Evolutionary conservation across 352 stramenopile genomes (phyloP), one percentile per base, ranked within the genome.

Genomic region (Aphanomyces invadans): DNA sequence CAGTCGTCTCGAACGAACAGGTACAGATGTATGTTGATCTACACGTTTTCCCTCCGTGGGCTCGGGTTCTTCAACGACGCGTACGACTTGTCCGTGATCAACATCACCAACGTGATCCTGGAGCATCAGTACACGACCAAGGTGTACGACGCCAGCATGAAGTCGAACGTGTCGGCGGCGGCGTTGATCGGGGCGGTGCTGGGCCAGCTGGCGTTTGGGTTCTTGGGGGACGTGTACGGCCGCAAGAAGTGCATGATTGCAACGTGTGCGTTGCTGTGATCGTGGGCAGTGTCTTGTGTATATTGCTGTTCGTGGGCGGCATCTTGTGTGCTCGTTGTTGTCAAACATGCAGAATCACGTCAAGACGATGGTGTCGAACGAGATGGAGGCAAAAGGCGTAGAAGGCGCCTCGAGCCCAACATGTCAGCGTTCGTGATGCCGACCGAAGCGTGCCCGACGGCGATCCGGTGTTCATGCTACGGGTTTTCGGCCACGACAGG

Each of bases 371-470:
- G 54, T 62, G 33, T 23, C 12, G 4, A 62, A 5, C 54, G 54
- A 62, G 54, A 62, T 62, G 39, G 15, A 25, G 10, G 54, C n/a
- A 17, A n/a, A 62, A 62, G 7, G 54, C 46, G 21, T 39, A 62
- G 26, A 25, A 62, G 11, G 54, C 32, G n/a, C 56, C 33, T 83
- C 55, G 76, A 75, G 1, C 76, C 76, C 21, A 79, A 79, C 59
- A 80, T 70, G 38, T 87, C 79, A 25, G 88, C 81, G 9, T 96
- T 96, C 73, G 81, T 97, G 19, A 81, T 97, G 74, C 88, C 89
- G 0, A 88, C 89, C 0, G 39, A 54, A 73, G 88, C 96, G 23
- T 87, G 85, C 66, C 79, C 79, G 62, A 96, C 89, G 7, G 49
- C 49, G 7, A 56, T 56, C 26, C 49, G 49, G 17, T 21, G 23